phyloP scores from a whole-genome alignment of 1,139 yeast genomes.

The Candida dubliniensis region DNA sequence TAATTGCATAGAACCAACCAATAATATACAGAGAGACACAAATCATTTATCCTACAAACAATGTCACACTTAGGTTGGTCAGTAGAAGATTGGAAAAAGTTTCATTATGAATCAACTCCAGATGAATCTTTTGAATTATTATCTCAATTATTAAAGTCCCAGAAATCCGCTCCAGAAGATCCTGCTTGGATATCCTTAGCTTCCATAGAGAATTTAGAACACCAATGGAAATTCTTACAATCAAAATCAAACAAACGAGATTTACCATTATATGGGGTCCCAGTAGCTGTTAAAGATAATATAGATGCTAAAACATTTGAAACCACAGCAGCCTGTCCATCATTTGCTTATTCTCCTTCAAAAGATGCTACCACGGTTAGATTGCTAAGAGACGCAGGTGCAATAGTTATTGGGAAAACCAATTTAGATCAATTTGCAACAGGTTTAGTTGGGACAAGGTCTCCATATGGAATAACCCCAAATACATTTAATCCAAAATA shows the following conservation, averaged over 20 bases:
- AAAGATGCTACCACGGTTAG: slow-evolving; percentile 74
- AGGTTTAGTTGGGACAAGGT: slow-evolving; percentile 91
- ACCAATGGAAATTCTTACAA: slow-evolving; percentile 80
- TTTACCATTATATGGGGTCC: slow-evolving; percentile 83
- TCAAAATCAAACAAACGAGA: slow-evolving; percentile 52
- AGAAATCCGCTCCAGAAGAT: slow-evolving; percentile 51
- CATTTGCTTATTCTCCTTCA: slow-evolving; percentile 65
- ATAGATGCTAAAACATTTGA: slow-evolving; percentile 80
- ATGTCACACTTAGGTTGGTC: slow-evolving; percentile 38
- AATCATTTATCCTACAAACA: background rate
- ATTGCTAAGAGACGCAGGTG: slow-evolving; percentile 77
- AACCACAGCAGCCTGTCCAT: slow-evolving; percentile 96
- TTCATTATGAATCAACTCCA: slow-evolving; percentile 65
- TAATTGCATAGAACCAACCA: too few species aligned
- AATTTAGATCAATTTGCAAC: slow-evolving; percentile 96
- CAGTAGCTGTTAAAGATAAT: slow-evolving; percentile 91
- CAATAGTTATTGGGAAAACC: slow-evolving; percentile 88
- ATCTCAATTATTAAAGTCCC: slow-evolving; percentile 46
- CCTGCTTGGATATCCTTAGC: slow-evolving; percentile 92
- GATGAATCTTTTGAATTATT: slow-evolving; percentile 57
- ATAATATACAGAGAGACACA: too few species aligned
- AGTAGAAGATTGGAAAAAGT: slow-evolving; percentile 62
- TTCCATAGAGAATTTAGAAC: slow-evolving; percentile 54
- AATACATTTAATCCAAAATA: slow-evolving; percentile 73
- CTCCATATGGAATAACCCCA: slow-evolving; percentile 89